A percentile compares a stretch with the other conserved stretches of the same genome.
These are phyloP conservation scores for Penicillium silybi DNA, from an alignment of 495 filamentous ascomycete species.

Conservation along the genomic window DNA sequence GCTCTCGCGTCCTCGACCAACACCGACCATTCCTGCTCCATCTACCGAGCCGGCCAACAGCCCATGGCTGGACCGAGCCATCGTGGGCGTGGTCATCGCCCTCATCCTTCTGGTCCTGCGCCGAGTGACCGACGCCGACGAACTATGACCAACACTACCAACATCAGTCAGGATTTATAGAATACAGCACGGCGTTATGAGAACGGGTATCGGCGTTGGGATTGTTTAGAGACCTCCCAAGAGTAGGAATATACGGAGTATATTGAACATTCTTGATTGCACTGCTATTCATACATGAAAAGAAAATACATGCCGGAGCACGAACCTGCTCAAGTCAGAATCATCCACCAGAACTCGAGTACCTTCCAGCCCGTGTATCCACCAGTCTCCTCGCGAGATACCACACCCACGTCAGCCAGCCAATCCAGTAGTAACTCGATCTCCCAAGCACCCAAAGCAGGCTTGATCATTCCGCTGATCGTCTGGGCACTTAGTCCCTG, in stretches of 20 bases:
- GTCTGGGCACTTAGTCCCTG: conserved; percentile 52
- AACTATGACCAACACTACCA: conserved; percentile 12
- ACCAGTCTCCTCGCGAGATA: conserved; percentile 23
- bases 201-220: neutral
- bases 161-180: neutral
- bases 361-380: conserved; percentile 42
- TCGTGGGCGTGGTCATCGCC: conserved; percentile 47
- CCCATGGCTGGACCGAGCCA: conserved; percentile 55
- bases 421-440: conserved; percentile 62
- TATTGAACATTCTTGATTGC: neutral
- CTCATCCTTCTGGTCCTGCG: conserved; percentile 45
- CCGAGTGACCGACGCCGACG: conserved; percentile 29
- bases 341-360: conserved; percentile 71
- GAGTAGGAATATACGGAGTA: neutral
- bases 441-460: conserved; percentile 65
- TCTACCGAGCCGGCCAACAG: conserved; percentile 26
- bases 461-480: conserved; percentile 53
- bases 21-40: neutral
- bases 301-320: neutral
- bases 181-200: conserved; percentile 14
- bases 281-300: conserved; percentile 1
- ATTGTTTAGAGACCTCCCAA: neutral
- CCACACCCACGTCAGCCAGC: conserved; percentile 49
- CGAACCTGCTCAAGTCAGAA: conserved; percentile 7
- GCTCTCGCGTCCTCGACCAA: neutral